Conservation (phyloP, 2,329 filamentous ascomycete species). For the Penicillium sp. region DNA sequence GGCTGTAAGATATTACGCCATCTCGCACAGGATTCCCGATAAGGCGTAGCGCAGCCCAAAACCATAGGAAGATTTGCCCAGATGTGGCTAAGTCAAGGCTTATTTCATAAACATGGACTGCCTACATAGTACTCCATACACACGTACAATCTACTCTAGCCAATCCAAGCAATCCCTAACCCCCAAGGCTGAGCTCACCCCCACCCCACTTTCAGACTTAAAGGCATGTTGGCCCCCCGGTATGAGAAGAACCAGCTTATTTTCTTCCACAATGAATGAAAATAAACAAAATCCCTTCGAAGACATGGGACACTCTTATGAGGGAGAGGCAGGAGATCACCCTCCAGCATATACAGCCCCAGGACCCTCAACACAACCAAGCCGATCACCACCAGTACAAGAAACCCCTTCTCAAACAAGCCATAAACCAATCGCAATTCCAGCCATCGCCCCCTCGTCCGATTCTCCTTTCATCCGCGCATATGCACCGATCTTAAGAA, state of each 20-base stretch:
- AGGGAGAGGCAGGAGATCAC: background rate
- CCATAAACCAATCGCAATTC: constrained; percentile 15
- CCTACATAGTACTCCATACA: too few species aligned
- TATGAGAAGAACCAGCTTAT: background rate
- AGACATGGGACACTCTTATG: background rate
- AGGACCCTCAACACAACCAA: background rate
- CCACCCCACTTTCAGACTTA: background rate
- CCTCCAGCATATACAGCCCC: constrained; percentile 3
- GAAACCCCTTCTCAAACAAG: background rate
- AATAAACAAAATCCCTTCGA: constrained; percentile 4
- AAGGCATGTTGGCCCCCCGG: background rate
- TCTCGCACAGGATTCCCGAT: constrained; percentile 10
- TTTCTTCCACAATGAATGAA: background rate
- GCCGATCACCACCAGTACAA: background rate
- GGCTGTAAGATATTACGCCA: background rate
- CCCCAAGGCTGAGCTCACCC: background rate
- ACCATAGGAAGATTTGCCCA: background rate
- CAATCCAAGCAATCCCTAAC: background rate
- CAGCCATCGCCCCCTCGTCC: constrained; percentile 10
- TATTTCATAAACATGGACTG: background rate
- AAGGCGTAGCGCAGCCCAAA: background rate
- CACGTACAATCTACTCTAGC: background rate
- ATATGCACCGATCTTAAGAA: constrained; percentile 13
- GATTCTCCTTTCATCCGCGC: constrained; percentile 20
- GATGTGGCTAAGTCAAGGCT: background rate